These are phyloP conservation scores for Salix exigua DNA, from an alignment of 345 rosid species.

Conservation along the genomic window DNA sequence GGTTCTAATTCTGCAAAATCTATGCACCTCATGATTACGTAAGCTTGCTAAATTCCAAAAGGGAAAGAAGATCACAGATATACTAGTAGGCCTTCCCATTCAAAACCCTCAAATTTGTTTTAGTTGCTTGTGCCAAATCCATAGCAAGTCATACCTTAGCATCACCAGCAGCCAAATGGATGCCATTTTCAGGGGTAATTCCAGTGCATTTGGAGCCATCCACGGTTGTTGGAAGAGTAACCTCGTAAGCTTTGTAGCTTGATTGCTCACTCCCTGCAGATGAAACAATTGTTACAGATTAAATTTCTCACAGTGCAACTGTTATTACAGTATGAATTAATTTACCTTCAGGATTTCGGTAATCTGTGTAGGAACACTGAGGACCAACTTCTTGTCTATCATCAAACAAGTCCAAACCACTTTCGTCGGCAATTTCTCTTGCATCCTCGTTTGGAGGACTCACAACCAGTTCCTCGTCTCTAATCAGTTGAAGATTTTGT, in stretches of 20 bases:
- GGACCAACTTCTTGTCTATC: slow-evolving; percentile 5
- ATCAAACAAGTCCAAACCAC: slow-evolving; percentile 16
- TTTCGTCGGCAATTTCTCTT: slow-evolving; percentile 21
- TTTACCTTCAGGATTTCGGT: slow-evolving; percentile 18
- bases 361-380: slow-evolving; percentile 1
- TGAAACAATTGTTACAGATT: not conserved
- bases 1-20: no score
- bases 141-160: slow-evolving; percentile 22
- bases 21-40: no score
- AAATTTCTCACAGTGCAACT: no score
- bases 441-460: slow-evolving; percentile 18
- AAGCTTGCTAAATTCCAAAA: no score
- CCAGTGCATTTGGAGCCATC: not conserved
- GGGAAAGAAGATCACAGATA: no score
- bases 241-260: slow-evolving; percentile 8
- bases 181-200: not conserved
- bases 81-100: no score
- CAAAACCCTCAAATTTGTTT: not conserved
- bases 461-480: not conserved
- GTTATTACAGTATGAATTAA: not conserved
- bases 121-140: not conserved
- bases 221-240: slow-evolving; percentile 13
- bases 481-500: not conserved
- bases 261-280: slow-evolving; percentile 20
- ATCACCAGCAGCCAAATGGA: not conserved